A percentile compares a stretch with the other conserved stretches of the same genome.
Evolutionary conservation across 352 stramenopile genomes (phyloP).

Genomic region (Phytopythium mirpurense): DNA sequence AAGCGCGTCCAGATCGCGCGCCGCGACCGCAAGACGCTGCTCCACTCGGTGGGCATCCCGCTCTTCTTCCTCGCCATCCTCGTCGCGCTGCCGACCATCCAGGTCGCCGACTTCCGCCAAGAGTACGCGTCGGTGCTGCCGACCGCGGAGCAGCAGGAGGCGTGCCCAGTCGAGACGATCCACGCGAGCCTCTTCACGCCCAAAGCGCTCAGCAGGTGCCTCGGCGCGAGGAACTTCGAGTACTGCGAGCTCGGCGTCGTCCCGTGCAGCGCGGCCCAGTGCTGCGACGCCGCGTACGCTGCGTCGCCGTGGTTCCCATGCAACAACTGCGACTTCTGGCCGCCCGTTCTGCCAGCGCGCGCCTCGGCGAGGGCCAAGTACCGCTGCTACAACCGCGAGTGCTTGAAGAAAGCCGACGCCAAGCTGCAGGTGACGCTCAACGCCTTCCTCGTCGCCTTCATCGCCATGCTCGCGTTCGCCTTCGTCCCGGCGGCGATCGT

Average conservation of each 20-base stretch:
- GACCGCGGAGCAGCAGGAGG: conserved; percentile 15
- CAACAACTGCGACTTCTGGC: conserved; percentile 15
- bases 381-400: conserved; percentile 38
- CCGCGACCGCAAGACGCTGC: conserved; percentile 53
- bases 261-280: conserved; percentile 27
- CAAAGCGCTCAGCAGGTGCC: conserved; percentile 1
- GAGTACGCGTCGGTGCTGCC: conserved; percentile 4
- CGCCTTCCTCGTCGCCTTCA: conserved; percentile 48
- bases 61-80: conserved; percentile 56
- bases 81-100: conserved; percentile 42
- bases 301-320: conserved; percentile 39
- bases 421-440: conserved; percentile 66
- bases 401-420: conserved; percentile 39
- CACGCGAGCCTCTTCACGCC: conserved; percentile 15
- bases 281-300: conserved; percentile 28
- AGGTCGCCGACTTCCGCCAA: conserved; percentile 38
- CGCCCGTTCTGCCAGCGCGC: not conserved
- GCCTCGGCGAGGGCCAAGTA: not conserved
- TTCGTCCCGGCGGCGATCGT: conserved; percentile 65
- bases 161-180: conserved; percentile 17
- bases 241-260: conserved; percentile 39
- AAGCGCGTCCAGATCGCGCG: conserved; percentile 63
- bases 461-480: conserved; percentile 63
- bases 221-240: conserved; percentile 13
- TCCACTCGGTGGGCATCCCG: conserved; percentile 55